phyloP scores from a whole-genome alignment of 768 basidiomycete species.

The Russula vinacea region DNA sequence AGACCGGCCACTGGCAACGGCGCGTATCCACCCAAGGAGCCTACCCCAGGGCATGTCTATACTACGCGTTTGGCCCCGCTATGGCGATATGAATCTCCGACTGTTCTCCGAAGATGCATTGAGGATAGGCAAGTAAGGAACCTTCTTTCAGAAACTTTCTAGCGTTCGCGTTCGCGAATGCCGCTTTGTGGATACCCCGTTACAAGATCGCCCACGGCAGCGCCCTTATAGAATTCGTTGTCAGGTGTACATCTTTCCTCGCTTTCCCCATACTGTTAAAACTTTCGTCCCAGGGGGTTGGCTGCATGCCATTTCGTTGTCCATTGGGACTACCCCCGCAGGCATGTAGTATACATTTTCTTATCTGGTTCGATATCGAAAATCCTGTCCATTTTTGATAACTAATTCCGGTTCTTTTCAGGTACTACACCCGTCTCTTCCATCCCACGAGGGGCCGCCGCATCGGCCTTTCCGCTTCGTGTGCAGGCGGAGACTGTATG shows the following conservation, averaged over 20 bases:
- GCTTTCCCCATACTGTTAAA: too few relatives aligned
- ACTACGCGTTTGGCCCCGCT: conserved; percentile 61
- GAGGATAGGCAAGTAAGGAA: conserved; percentile 62
- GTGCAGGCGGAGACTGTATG: conserved; percentile 39
- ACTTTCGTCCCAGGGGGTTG: conserved; percentile 47
- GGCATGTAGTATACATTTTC: conserved; percentile 47
- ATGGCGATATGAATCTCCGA: conserved; percentile 56
- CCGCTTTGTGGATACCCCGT: conserved; percentile 45
- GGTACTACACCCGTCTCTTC: conserved; percentile 61
- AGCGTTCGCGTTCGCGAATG: conserved; percentile 46
- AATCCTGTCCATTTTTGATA: neutral
- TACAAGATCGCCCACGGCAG: conserved; percentile 57
- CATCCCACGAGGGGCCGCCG: conserved; percentile 52
- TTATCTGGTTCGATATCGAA: conserved; percentile 52
- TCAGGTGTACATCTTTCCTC: conserved; percentile 41
- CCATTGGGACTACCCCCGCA: conserved; percentile 47
- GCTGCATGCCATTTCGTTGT: conserved; percentile 49
- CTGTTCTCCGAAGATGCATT: conserved; percentile 62
- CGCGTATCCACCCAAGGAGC: conserved; percentile 49
- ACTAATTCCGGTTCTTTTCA: conserved; percentile 4
- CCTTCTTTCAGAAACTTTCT: too few relatives aligned
- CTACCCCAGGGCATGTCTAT: too few relatives aligned
- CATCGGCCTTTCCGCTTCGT: conserved; percentile 61
- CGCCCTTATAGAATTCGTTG: conserved; percentile 53
- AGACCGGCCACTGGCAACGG: conserved; percentile 39